Conservation (phyloP, 208 protist species). For the Eutreptiella sp. region DNA sequence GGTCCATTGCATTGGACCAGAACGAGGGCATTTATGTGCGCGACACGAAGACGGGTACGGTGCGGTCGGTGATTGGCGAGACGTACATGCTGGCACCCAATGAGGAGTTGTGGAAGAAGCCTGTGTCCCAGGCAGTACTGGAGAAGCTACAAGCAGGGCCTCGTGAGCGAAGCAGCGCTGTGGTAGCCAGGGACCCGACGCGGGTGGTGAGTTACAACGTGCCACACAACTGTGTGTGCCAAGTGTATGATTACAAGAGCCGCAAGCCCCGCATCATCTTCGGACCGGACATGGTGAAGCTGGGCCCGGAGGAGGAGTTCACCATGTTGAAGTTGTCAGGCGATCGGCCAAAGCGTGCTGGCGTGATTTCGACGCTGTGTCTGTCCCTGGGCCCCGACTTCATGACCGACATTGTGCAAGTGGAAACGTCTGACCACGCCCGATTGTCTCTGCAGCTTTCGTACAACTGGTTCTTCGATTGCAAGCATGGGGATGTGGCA, state of each 20-base stretch:
- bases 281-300: slow-evolving; percentile 60
- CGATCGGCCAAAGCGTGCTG: slow-evolving; percentile 80
- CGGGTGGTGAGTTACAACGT: slow-evolving; percentile 79
- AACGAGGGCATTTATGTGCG: slow-evolving; percentile 84
- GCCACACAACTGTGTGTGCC: slow-evolving; percentile 83
- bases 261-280: slow-evolving; percentile 70
- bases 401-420: slow-evolving; percentile 81
- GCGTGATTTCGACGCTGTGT: slow-evolving; percentile 73
- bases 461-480: slow-evolving; percentile 93
- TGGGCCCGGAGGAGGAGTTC: slow-evolving; percentile 73
- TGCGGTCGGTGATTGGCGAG: slow-evolving; percentile 59
- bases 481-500: slow-evolving; percentile 36
- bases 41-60: slow-evolving; percentile 53
- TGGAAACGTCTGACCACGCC: slow-evolving; percentile 90
- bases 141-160: slow-evolving; percentile 39
- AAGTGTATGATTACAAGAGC: slow-evolving; percentile 88
- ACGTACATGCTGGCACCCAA: slow-evolving; percentile 61
- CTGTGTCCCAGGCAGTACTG: slow-evolving; percentile 51
- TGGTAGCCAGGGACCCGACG: slow-evolving; percentile 53
- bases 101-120: slow-evolving; percentile 74
- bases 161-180: slow-evolving; percentile 36
- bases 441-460: slow-evolving; percentile 78
- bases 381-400: slow-evolving; percentile 90
- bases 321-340: slow-evolving; percentile 73
- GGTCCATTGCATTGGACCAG: slow-evolving; percentile 84